phyloP scores from a whole-genome alignment of 1,284 basidiomycete genomes.

The Ustilago hordei region DNA sequence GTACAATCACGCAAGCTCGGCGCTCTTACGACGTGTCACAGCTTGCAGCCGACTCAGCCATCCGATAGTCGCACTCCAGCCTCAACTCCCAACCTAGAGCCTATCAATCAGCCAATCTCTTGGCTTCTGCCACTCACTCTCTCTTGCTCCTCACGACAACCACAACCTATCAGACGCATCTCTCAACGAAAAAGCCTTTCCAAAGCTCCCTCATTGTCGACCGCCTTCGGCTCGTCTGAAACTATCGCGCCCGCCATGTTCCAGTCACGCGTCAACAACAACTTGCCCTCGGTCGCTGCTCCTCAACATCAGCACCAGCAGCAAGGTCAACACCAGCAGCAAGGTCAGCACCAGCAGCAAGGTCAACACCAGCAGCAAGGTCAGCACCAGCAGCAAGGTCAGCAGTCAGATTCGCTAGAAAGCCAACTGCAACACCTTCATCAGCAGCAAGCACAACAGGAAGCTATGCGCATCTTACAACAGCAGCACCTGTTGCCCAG shows the following conservation, averaged over 20 bases:
- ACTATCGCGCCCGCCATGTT: conserved; percentile 11
- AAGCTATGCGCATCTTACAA: conserved; percentile 28
- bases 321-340: conserved; percentile 12
- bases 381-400: conserved; percentile 14
- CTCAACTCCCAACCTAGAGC: neutral
- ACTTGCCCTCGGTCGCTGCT: conserved; percentile 18
- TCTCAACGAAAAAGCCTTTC: neutral
- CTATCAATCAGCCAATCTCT: neutral
- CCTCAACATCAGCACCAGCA: conserved; percentile 31
- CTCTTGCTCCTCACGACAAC: neutral
- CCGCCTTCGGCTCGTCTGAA: no score
- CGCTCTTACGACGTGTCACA: neutral
- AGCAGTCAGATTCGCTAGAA: conserved; percentile 21
- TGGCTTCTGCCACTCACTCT: neutral
- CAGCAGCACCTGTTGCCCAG: conserved; percentile 36
- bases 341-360: conserved; percentile 12
- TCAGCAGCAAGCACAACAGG: conserved; percentile 37
- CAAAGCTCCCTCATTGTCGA: neutral
- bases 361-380: conserved; percentile 12
- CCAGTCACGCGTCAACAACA: conserved; percentile 6
- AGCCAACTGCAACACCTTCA: conserved; percentile 23
- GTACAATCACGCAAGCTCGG: neutral
- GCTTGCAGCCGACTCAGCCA: neutral
- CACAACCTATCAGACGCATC: neutral
- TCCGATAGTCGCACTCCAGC: neutral